Conservation (phyloP, 1,284 basidiomycete genomes). For the Trichosporon sp. region DNA sequence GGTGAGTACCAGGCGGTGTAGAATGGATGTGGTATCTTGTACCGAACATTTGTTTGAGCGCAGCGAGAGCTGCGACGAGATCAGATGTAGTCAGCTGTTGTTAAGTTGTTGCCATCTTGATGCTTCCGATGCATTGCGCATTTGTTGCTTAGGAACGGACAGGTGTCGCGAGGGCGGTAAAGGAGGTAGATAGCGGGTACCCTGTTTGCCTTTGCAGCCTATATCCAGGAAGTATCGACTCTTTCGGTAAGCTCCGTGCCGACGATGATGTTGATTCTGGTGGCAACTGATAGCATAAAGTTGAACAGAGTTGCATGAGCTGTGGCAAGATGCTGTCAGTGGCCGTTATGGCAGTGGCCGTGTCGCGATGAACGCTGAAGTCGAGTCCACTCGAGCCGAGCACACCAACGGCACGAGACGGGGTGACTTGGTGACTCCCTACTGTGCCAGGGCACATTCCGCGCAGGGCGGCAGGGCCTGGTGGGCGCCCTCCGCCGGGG, state of each 20-base stretch:
- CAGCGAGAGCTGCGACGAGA: background rate
- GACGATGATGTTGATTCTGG: background rate
- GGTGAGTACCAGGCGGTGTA: conserved; percentile 37
- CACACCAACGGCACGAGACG: background rate
- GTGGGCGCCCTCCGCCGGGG: background rate
- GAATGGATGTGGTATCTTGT: background rate
- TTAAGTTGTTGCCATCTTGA: background rate
- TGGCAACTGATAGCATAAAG: background rate
- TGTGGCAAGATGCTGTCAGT: background rate
- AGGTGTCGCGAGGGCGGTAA: no score
- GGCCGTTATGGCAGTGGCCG: background rate
- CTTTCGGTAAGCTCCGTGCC: background rate
- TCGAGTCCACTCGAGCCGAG: background rate
- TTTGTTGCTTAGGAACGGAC: background rate
- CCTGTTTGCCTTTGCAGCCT: background rate
- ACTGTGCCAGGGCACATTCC: conserved; percentile 8
- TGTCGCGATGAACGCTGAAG: no score
- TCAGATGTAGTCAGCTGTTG: background rate
- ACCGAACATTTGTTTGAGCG: background rate
- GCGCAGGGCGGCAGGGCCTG: background rate
- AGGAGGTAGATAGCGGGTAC: no score
- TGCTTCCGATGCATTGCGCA: background rate
- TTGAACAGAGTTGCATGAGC: background rate
- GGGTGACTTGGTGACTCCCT: conserved; percentile 12
- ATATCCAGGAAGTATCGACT: background rate